Conservation (phyloP, 2,329 filamentous ascomycete species). For the Conoideocrella luteorostrata region DNA sequence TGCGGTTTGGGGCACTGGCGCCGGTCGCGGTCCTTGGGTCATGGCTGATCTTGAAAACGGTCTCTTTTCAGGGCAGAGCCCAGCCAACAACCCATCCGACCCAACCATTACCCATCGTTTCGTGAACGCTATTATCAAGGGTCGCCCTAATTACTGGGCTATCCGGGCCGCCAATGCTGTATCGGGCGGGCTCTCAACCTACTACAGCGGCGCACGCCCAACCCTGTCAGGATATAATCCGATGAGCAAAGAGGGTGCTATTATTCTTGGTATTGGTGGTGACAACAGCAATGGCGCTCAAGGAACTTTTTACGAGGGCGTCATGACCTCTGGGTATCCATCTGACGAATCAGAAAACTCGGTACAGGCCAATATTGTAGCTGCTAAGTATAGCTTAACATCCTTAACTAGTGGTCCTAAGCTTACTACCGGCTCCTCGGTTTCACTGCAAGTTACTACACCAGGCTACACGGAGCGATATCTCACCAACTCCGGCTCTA, state of each 20-base stretch:
- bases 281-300: slow-evolving; percentile 55
- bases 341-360: slow-evolving; percentile 50
- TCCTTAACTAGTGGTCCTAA: slow-evolving; percentile 41
- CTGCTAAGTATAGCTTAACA: slow-evolving; percentile 9
- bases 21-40: slow-evolving; percentile 57
- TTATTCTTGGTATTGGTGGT: slow-evolving; percentile 65
- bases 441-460: slow-evolving; percentile 51
- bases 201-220: slow-evolving; percentile 52
- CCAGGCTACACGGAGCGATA: slow-evolving; percentile 47
- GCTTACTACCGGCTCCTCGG: slow-evolving; percentile 39
- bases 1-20: slow-evolving; percentile 46
- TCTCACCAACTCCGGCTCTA: slow-evolving; percentile 43
- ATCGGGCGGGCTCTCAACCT: slow-evolving; percentile 49
- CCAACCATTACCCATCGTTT: slow-evolving; percentile 50
- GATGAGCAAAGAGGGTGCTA: slow-evolving; percentile 59
- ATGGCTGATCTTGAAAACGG: slow-evolving; percentile 66
- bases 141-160: slow-evolving; percentile 49
- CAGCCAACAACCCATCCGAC: slow-evolving; percentile 42
- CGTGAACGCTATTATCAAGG: slow-evolving; percentile 51
- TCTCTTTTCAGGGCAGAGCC: slow-evolving; percentile 49
- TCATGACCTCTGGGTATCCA: slow-evolving; percentile 57
- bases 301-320: slow-evolving; percentile 60
- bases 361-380: slow-evolving; percentile 53
- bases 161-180: slow-evolving; percentile 52
- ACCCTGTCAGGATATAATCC: slow-evolving; percentile 38